A percentile compares a stretch with the other conserved stretches of the same genome.
phyloP scores from a whole-genome alignment of 768 basidiomycete species.

The Hericium erinaceus region DNA sequence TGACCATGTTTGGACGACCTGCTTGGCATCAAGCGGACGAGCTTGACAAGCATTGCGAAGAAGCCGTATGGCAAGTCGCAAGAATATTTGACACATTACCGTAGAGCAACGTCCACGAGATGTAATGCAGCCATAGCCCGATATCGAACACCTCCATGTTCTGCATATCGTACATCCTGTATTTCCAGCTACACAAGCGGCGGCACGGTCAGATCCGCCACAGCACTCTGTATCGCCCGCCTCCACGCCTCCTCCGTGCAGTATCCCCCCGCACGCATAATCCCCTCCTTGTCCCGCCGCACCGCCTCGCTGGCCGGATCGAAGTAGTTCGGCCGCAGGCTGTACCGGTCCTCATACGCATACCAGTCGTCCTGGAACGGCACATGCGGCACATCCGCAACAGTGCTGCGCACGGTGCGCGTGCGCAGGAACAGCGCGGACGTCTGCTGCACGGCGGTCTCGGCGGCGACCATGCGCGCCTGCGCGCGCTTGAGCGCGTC shows the following conservation, averaged over 20 bases:
- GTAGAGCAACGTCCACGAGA: too few species aligned
- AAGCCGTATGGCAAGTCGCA: too few species aligned
- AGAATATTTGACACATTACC: too few species aligned
- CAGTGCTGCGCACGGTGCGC: constrained; percentile 55
- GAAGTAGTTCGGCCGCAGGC: constrained; percentile 47
- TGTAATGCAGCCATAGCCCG: too few species aligned
- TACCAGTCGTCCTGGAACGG: constrained; percentile 73
- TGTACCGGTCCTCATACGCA: constrained; percentile 61
- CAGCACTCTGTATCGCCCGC: constrained; percentile 62
- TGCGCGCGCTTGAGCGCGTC: constrained; percentile 54
- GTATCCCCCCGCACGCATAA: constrained; percentile 81
- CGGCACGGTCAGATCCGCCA: constrained; percentile 60
- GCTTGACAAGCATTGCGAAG: too few species aligned
- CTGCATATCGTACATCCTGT: background rate
- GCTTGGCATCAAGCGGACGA: too few species aligned
- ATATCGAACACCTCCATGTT: too few species aligned
- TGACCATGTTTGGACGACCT: too few species aligned
- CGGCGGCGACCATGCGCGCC: constrained; percentile 37
- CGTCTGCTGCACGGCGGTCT: constrained; percentile 12
- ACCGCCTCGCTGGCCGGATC: constrained; percentile 73
- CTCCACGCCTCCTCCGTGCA: constrained; percentile 79
- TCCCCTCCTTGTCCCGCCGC: constrained; percentile 63
- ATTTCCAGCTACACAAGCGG: constrained; percentile 24
- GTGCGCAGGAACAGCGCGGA: constrained; percentile 40
- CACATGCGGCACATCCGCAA: constrained; percentile 75